These are phyloP conservation scores for Ramaria sp. DNA, from an alignment of 768 basidiomycete species.

Conservation along the genomic window DNA sequence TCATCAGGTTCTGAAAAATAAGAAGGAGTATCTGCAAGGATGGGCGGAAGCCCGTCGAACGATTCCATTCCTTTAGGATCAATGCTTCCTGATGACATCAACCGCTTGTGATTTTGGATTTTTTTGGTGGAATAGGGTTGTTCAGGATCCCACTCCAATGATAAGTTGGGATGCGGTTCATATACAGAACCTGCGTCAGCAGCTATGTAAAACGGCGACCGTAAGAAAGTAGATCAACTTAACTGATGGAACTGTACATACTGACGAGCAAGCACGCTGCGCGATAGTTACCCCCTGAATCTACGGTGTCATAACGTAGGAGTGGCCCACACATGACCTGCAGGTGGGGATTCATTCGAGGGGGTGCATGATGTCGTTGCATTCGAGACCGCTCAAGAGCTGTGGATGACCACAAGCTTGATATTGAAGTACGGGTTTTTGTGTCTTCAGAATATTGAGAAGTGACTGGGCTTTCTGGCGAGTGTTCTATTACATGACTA, in stretches of 20 bases:
- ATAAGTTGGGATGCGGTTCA: conserved; percentile 58
- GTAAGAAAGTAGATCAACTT: not conserved
- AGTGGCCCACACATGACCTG: conserved; percentile 88
- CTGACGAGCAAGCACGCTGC: conserved; percentile 86
- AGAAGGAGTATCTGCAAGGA: not conserved
- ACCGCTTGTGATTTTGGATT: not conserved
- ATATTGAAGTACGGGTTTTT: not conserved
- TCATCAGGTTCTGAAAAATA: not conserved
- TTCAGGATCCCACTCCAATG: conserved; percentile 66
- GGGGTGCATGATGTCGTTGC: conserved; percentile 43
- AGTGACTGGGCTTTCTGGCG: conserved; percentile 13
- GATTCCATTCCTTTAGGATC: not conserved
- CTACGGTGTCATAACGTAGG: conserved; percentile 82
- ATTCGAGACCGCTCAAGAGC: conserved; percentile 51
- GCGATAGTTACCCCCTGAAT: conserved; percentile 68
- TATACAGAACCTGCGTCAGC: conserved; percentile 72
- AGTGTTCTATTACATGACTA: conserved; percentile 12
- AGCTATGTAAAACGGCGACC: conserved; percentile 29
- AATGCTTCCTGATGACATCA: not conserved
- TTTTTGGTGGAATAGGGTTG: conserved; percentile 12
- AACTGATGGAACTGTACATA: conserved; percentile 28
- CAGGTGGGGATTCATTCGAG: conserved; percentile 71
- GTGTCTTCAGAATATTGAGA: not conserved
- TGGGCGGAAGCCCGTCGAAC: not conserved
- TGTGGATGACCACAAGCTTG: conserved; percentile 15